Base-by-base conservation (phyloP, 2,329 filamentous ascomycete genomes). In the Paecilomyces variotii region DNA sequence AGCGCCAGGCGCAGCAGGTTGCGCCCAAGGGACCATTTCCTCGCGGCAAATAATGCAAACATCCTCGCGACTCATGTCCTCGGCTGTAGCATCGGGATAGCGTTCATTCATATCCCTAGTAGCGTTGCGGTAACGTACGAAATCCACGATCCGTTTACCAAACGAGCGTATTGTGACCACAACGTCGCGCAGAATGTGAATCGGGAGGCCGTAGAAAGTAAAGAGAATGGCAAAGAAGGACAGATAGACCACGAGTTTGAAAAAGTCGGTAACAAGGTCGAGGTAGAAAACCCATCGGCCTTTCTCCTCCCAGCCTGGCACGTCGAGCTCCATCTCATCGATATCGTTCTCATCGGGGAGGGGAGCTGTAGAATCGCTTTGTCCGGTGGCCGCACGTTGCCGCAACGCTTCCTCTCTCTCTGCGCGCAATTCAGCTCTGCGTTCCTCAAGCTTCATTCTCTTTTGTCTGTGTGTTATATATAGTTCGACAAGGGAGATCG, bases 31-130 rank as follows among this genome's bases (percentile, higher is more conserved):
- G 34, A 85, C 84, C 94, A 99, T 99, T 63, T 95, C 90, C 72
- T 99, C 94, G 61, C 94, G 86, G 74, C 94, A 99, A 57, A 99
- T 96, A 66, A 99, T 99, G 74, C 94, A 99, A 2, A 94, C 95
- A 68, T 95, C 91, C 71, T 97, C 93, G 54, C 89, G 83, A 28
- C 81, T 79, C 26, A 99, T 84, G 64, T 99, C 93, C 64, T 95
- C 90, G 1, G 84, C 82, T 0, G 90, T 96, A 1, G 94, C 94
- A 71, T 99, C 94, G 3, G 90, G 89, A 70, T 97, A 97, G 67
- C 85, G 80, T 60, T 85, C 84, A 69, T 96, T 94, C 91, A 99
- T 97, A 70, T 97, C 91, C 64, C 88, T 84, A 2, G 96, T 91
- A 2, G 94, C 94, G 68, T 91, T 91, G 59, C 92, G 87, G 72